A percentile compares a stretch with the other conserved stretches of the same genome.
phyloP scores from a whole-genome alignment of 2,329 filamentous ascomycete genomes.

The Cercospora sojina region DNA sequence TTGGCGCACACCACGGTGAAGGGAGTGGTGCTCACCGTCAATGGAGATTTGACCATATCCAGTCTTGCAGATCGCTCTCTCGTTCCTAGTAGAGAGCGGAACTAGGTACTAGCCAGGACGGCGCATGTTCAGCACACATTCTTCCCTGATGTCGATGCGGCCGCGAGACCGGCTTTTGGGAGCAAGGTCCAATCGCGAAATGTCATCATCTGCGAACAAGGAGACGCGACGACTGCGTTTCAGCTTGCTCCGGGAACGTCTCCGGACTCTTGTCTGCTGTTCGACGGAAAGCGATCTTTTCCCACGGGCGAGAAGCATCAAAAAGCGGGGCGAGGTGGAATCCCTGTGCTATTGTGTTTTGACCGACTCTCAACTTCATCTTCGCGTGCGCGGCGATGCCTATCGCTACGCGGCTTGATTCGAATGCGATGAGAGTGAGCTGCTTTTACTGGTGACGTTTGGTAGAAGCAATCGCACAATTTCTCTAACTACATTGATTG shows the following conservation, averaged over 20 bases:
- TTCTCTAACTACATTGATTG: neutral
- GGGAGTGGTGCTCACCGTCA: neutral
- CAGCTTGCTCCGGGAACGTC: neutral
- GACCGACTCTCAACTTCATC: neutral
- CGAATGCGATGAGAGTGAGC: neutral
- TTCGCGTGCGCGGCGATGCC: neutral
- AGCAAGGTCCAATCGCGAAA: neutral
- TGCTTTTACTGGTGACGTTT: neutral
- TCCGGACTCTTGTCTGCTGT: constrained; percentile 1
- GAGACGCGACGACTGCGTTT: neutral
- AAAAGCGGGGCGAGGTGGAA: neutral
- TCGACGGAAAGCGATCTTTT: neutral
- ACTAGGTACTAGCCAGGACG: neutral
- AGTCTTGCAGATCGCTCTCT: neutral
- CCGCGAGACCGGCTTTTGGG: neutral
- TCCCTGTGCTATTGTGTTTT: neutral
- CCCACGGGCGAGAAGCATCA: neutral
- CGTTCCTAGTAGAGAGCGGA: neutral
- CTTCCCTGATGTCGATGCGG: neutral
- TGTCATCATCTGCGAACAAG: neutral
- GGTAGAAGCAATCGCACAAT: neutral
- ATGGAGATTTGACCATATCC: neutral
- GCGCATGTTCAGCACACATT: neutral
- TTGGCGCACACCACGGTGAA: neutral
- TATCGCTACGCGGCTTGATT: neutral